A percentile compares a stretch with the other conserved stretches of the same genome.
Conservation (phyloP, 495 filamentous ascomycete species). For the Hypoxylon lienhwacheense region DNA sequence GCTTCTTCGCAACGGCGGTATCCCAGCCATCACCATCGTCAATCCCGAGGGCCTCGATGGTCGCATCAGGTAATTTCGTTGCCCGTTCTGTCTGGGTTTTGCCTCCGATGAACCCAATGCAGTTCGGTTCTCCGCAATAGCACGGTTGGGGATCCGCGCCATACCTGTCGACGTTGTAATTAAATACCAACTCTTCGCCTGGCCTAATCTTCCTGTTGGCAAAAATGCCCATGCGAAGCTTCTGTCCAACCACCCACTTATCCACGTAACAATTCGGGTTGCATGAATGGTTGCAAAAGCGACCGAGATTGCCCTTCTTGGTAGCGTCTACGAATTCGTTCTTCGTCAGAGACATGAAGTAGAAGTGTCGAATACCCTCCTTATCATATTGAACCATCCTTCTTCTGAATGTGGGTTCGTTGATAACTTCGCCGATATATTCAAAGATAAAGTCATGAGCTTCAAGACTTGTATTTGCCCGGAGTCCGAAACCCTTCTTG, state of each 20-base stretch:
- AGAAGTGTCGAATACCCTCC: slow-evolving; percentile 98
- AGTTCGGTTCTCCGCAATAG: slow-evolving; percentile 94
- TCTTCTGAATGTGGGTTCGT: slow-evolving; percentile 80
- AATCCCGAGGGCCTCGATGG: slow-evolving; percentile 93
- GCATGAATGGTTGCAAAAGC: slow-evolving; percentile 99
- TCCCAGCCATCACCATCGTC: slow-evolving; percentile 94
- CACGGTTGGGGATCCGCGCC: slow-evolving; percentile 95
- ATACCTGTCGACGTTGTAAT: slow-evolving; percentile 99
- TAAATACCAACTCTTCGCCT: slow-evolving; percentile 98
- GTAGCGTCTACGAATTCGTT: slow-evolving; percentile 98
- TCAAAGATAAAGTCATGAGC: slow-evolving; percentile 92
- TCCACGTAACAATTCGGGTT: slow-evolving; percentile 99
- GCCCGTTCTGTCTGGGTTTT: slow-evolving; percentile 96
- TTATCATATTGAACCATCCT: slow-evolving; percentile 91
- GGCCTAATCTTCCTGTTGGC: slow-evolving; percentile 81
- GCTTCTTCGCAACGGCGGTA: slow-evolving; percentile 80
- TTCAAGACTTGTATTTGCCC: slow-evolving; percentile 74
- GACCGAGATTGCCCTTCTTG: slow-evolving; percentile 91
- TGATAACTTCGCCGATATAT: slow-evolving; percentile 98
- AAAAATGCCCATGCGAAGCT: slow-evolving; percentile 99
- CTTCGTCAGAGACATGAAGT: slow-evolving; percentile 98
- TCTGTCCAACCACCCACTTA: slow-evolving; percentile 99
- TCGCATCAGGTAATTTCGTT: slow-evolving; percentile 85
- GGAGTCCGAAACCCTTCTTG: slow-evolving; percentile 93
- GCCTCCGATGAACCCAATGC: slow-evolving; percentile 93